These are phyloP conservation scores for Plenodomus tracheiphilus DNA, from an alignment of 2,329 filamentous ascomycete species.

Conservation along the genomic window DNA sequence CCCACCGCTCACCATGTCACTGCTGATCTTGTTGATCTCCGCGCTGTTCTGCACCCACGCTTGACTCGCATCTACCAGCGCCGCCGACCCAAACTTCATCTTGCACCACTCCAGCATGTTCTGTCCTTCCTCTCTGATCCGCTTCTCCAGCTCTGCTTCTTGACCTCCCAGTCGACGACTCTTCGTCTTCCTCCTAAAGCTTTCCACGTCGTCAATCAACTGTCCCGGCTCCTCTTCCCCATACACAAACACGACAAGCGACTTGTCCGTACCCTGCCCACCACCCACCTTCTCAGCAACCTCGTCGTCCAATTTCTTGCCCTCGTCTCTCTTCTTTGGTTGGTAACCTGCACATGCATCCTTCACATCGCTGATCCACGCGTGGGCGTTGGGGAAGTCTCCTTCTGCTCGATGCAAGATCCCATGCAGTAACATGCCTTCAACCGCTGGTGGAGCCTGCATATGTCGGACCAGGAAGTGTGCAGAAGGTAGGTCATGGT, in stretches of 20 bases:
- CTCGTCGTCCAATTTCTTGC: slow-evolving; percentile 15
- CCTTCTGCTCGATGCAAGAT: slow-evolving; percentile 57
- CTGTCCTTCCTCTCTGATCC: slow-evolving; percentile 45
- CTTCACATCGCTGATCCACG: slow-evolving; percentile 53
- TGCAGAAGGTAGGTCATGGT: slow-evolving; percentile 54
- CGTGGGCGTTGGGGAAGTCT: slow-evolving; percentile 53
- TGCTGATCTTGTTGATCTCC: slow-evolving; percentile 47
- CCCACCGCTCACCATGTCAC: slow-evolving; percentile 51
- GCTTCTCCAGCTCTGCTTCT: slow-evolving; percentile 34
- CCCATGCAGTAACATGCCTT: slow-evolving; percentile 57
- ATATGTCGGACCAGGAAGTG: slow-evolving; percentile 59
- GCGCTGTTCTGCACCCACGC: slow-evolving; percentile 49
- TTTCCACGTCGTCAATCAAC: slow-evolving; percentile 46
- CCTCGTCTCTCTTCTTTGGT: slow-evolving; percentile 24
- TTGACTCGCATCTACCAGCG: slow-evolving; percentile 49
- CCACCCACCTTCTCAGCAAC: slow-evolving; percentile 7
- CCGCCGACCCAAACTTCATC: slow-evolving; percentile 49
- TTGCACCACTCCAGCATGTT: slow-evolving; percentile 50
- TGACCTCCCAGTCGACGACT: slow-evolving; percentile 19
- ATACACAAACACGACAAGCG: slow-evolving; percentile 26
- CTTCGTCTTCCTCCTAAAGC: slow-evolving; percentile 34
- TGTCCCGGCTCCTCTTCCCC: slow-evolving; percentile 14
- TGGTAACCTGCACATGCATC: slow-evolving; percentile 39
- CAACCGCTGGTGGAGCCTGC: slow-evolving; percentile 53
- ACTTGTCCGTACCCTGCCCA: slow-evolving; percentile 4